These are phyloP conservation scores for Amoebophrya sp. DNA, from an alignment of 169 alveolate species.

Conservation along the genomic window DNA sequence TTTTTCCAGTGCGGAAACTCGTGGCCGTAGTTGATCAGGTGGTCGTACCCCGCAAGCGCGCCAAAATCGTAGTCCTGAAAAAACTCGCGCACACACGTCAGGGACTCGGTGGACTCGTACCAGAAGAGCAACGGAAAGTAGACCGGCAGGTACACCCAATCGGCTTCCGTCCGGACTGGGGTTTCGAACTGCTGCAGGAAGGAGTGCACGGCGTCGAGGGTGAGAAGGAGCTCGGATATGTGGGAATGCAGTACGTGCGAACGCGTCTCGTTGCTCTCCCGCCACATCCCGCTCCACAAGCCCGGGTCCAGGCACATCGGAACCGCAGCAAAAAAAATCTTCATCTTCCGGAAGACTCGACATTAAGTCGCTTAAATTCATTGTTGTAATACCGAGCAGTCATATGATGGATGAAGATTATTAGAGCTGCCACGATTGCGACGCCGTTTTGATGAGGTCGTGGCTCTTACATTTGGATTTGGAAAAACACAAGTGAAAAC, in stretches of 20 bases:
- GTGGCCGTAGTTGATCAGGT: background rate
- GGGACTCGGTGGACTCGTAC: background rate
- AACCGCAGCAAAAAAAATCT: background rate
- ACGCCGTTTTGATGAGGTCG: too few species aligned
- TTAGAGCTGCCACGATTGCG: too few species aligned
- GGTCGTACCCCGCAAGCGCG: background rate
- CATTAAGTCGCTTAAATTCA: too few species aligned
- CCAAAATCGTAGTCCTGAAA: background rate
- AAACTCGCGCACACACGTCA: background rate
- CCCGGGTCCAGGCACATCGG: background rate
- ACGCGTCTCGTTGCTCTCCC: background rate
- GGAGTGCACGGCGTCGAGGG: background rate
- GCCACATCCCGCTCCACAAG: background rate
- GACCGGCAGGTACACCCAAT: background rate
- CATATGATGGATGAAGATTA: too few species aligned
- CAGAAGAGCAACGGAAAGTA: background rate
- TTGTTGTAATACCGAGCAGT: too few species aligned
- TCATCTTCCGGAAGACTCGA: too few species aligned
- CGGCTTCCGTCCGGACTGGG: background rate
- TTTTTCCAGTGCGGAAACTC: conserved; percentile 1
- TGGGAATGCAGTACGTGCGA: conserved; percentile 24
- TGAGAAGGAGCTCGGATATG: background rate
- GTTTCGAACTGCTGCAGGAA: background rate
- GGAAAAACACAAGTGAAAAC: too few species aligned
- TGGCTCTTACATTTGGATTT: too few species aligned